Conservation (phyloP, 495 filamentous ascomycete species). For the Hypoxylon trugodes region DNA sequence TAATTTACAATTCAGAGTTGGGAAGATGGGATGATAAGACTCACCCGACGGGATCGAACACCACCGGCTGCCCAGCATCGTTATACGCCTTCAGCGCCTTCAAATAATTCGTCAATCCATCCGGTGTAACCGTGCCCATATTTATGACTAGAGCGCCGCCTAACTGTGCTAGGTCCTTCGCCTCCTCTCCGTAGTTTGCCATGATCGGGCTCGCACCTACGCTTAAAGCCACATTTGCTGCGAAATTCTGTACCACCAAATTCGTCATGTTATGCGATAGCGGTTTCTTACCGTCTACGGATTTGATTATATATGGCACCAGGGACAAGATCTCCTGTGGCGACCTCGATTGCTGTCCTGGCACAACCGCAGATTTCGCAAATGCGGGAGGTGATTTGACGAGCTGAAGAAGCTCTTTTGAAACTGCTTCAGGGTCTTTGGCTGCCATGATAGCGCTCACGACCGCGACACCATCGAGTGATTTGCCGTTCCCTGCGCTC, state of each 20-base stretch:
- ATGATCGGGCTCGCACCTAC: constrained; percentile 94
- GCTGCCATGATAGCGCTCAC: constrained; percentile 89
- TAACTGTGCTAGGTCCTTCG: constrained; percentile 74
- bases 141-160: constrained; percentile 83
- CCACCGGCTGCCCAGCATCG: constrained; percentile 70
- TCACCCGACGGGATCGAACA: constrained; percentile 90
- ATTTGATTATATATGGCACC: constrained; percentile 65
- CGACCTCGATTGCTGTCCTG: constrained; percentile 60
- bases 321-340: constrained; percentile 60
- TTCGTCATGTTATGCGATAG: constrained; percentile 98
- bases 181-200: constrained; percentile 86
- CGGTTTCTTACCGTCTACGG: constrained; percentile 68
- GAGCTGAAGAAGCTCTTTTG: constrained; percentile 62
- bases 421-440: constrained; percentile 66
- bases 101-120: constrained; percentile 71
- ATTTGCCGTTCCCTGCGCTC: constrained; percentile 57
- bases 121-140: constrained; percentile 87
- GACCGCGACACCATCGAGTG: constrained; percentile 81
- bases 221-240: constrained; percentile 85
- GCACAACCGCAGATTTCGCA: constrained; percentile 72
- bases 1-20: background rate
- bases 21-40: constrained; percentile 2
- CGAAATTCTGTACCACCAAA: constrained; percentile 88
- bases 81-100: constrained; percentile 78
- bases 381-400: constrained; percentile 56